Conservation (phyloP, 75 land plant species). For the Cunninghamia lanceolata region DNA sequence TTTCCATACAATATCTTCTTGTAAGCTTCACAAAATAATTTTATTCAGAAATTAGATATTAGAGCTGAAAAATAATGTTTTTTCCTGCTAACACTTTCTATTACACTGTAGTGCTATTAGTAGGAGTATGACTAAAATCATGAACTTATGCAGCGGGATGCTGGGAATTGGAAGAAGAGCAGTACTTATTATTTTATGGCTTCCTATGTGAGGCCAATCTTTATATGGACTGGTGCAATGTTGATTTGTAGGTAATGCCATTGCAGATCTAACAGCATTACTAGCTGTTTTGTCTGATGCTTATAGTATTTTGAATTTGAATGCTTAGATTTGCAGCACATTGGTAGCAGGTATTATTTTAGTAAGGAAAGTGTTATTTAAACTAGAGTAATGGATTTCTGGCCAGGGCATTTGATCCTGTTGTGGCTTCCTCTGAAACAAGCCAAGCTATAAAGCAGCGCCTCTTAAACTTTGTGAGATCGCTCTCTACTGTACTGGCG, state of each 20-base stretch:
- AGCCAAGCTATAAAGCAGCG: conserved; percentile 85
- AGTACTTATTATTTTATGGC: conserved; percentile 45
- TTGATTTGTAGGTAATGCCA: conserved; percentile 74
- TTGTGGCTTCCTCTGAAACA: conserved; percentile 62
- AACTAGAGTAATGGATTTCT: background rate
- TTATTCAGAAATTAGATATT: background rate
- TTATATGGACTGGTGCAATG: conserved; percentile 75
- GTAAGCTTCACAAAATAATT: background rate
- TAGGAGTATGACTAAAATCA: background rate
- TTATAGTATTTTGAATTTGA: background rate
- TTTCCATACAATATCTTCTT: background rate
- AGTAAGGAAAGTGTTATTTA: background rate
- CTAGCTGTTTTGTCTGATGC: background rate
- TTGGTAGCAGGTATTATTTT: background rate
- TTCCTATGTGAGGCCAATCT: conserved; percentile 71
- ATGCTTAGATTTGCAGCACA: background rate
- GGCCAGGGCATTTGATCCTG: conserved; percentile 73
- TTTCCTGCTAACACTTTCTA: background rate
- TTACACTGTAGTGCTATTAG: conserved; percentile 2
- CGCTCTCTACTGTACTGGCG: conserved; percentile 80
- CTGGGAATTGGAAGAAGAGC: conserved; percentile 69
- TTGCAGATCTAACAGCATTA: background rate
- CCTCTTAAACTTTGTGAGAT: conserved; percentile 69
- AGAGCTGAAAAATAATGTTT: background rate
- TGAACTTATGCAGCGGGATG: conserved; percentile 44